These are phyloP conservation scores for Paecilomyces variotii DNA, from an alignment of 2,329 filamentous ascomycete genomes.

Conservation along the genomic window DNA sequence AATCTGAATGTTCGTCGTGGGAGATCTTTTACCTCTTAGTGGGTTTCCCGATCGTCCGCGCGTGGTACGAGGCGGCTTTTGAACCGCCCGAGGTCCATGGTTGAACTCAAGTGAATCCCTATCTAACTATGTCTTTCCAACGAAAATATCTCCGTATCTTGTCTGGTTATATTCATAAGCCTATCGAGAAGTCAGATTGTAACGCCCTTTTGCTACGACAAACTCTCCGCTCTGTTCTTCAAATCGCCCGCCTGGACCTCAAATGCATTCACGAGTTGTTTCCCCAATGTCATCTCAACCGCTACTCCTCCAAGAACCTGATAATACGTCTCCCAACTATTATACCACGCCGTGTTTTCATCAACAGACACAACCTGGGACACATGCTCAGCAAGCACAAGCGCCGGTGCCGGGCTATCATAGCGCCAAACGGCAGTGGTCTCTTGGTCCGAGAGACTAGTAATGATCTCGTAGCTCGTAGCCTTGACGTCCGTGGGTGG, in stretches of 20 bases:
- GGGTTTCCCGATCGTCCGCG: neutral
- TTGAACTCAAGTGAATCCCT: neutral
- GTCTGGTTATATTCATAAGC: no score
- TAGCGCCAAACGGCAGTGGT: constrained; percentile 1
- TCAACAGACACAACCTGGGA: neutral
- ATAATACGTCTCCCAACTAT: constrained; percentile 3
- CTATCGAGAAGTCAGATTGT: no score
- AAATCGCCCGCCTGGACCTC: constrained; percentile 1
- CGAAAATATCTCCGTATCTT: no score
- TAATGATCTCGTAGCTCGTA: constrained; percentile 1
- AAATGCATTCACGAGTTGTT: neutral
- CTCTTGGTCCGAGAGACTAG: neutral
- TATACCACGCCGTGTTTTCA: neutral
- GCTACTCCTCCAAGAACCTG: neutral
- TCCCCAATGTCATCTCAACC: neutral
- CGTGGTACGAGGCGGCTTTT: neutral
- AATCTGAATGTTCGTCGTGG: neutral
- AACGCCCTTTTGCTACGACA: neutral
- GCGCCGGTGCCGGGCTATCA: neutral
- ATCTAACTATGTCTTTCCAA: no score
- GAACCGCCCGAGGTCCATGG: neutral
- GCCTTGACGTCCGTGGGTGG: neutral
- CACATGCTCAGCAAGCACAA: constrained; percentile 2
- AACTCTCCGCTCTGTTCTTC: constrained; percentile 1
- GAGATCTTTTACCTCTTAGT: neutral